Percentiles rank a stretch among this genome's conserved stretches.
These are phyloP conservation scores for Mallotus japonicus DNA, from an alignment of 441 rosid genomes.

Conservation along the genomic window DNA sequence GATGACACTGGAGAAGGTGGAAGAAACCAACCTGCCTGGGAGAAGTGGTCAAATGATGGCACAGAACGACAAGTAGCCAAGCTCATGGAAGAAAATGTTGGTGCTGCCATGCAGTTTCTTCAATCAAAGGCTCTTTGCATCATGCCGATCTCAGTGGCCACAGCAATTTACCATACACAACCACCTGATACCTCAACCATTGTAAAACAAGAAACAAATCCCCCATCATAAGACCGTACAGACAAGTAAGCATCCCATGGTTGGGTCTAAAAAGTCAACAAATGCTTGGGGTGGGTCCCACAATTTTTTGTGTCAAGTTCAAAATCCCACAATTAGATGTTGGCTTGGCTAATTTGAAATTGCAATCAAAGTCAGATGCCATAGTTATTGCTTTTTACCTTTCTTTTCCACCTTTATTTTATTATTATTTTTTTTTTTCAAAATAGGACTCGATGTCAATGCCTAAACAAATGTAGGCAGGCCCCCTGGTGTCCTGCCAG, in stretches of 20 bases:
- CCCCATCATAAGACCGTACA: slow-evolving; percentile 43
- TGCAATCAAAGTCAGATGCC: slow-evolving; percentile 68
- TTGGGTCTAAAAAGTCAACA: slow-evolving; percentile 23
- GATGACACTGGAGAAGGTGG: slow-evolving; percentile 82
- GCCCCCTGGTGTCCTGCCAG: background rate
- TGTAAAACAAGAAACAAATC: slow-evolving; percentile 74
- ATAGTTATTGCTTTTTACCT: slow-evolving; percentile 30
- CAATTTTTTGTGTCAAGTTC: slow-evolving; percentile 19
- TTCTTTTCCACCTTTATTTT: slow-evolving; percentile 29
- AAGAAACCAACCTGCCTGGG: slow-evolving; percentile 85
- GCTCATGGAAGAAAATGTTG: slow-evolving; percentile 96
- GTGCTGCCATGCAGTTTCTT: slow-evolving; percentile 96
- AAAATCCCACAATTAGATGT: slow-evolving; percentile 23
- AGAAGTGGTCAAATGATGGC: slow-evolving; percentile 93
- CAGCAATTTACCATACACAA: slow-evolving; percentile 79
- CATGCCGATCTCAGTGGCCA: slow-evolving; percentile 94
- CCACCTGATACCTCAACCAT: slow-evolving; percentile 66
- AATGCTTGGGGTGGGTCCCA: slow-evolving; percentile 29
- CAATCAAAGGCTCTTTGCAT: slow-evolving; percentile 97
- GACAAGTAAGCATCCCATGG: slow-evolving; percentile 32
- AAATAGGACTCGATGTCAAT: slow-evolving; percentile 46
- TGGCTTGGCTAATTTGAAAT: slow-evolving; percentile 31
- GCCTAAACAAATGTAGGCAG: slow-evolving; percentile 36
- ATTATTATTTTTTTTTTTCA: background rate
- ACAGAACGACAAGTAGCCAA: slow-evolving; percentile 93